Conservation (phyloP, 2,329 filamentous ascomycete genomes). For the Exophiala sideris region DNA sequence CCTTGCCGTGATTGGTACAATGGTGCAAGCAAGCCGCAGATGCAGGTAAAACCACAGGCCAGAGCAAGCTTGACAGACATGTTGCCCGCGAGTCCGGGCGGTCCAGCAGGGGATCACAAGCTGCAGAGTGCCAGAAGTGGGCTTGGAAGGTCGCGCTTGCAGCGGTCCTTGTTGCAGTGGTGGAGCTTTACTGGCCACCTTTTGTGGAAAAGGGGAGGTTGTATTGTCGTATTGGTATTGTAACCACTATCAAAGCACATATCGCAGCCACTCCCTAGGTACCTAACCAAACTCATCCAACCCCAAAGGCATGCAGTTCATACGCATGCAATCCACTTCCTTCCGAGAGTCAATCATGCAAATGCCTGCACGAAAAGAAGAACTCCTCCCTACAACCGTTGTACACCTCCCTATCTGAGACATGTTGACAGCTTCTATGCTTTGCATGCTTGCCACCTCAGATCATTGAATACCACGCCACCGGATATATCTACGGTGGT, state of each 20-base stretch:
- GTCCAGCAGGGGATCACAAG: slow-evolving; percentile 1
- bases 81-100: no score
- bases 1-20: background rate
- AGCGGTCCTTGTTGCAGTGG: slow-evolving; percentile 10
- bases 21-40: background rate
- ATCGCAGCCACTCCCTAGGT: no score
- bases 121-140: background rate
- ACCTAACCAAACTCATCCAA: background rate
- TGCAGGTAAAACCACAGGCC: background rate
- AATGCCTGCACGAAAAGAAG: background rate
- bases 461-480: background rate
- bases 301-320: no score
- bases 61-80: no score
- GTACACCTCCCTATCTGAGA: background rate
- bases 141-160: background rate
- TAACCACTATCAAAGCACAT: background rate
- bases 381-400: background rate
- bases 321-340: no score
- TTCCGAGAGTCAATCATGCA: background rate
- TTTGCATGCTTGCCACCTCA: background rate
- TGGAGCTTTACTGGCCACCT: slow-evolving; percentile 15
- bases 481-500: no score
- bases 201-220: slow-evolving; percentile 14
- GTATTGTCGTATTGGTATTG: slow-evolving; percentile 5
- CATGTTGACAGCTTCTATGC: background rate